Conservation (phyloP, 306 rosid species). For the Sophora flavescens region DNA sequence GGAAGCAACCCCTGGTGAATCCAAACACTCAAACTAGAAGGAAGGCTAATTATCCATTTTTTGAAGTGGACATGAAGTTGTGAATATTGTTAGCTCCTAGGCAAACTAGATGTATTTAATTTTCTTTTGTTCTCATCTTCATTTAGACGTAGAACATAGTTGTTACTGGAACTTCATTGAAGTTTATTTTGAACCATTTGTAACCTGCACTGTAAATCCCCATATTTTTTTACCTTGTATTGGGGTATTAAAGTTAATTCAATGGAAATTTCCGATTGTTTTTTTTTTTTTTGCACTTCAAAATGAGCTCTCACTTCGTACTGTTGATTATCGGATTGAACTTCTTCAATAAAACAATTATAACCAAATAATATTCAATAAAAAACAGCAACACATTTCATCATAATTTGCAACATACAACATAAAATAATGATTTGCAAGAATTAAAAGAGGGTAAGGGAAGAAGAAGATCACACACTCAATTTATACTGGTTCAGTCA, state of each 20-base stretch:
- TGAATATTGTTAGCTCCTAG: too few relatives aligned
- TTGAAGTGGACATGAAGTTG: background rate
- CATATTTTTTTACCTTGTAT: background rate
- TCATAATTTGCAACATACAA: too few relatives aligned
- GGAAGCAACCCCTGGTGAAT: constrained; percentile 48
- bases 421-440: too few relatives aligned
- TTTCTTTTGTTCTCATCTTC: background rate
- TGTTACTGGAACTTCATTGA: background rate
- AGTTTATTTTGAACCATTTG: constrained; percentile 11
- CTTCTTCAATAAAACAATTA: too few relatives aligned
- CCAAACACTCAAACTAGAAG: constrained; percentile 15
- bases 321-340: background rate
- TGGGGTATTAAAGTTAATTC: background rate
- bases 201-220: background rate
- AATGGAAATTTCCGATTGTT: background rate
- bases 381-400: too few relatives aligned
- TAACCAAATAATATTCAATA: too few relatives aligned
- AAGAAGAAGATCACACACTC: too few relatives aligned
- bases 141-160: constrained; percentile 10
- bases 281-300: background rate
- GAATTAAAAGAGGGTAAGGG: too few relatives aligned
- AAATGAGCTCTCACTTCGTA: background rate
- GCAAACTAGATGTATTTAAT: background rate
- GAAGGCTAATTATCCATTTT: constrained; percentile 33
- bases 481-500: too few relatives aligned